Percentiles rank a stretch among this genome's conserved stretches.
Conservation (phyloP, 768 basidiomycete species). For the Tricholoma sp. region DNA sequence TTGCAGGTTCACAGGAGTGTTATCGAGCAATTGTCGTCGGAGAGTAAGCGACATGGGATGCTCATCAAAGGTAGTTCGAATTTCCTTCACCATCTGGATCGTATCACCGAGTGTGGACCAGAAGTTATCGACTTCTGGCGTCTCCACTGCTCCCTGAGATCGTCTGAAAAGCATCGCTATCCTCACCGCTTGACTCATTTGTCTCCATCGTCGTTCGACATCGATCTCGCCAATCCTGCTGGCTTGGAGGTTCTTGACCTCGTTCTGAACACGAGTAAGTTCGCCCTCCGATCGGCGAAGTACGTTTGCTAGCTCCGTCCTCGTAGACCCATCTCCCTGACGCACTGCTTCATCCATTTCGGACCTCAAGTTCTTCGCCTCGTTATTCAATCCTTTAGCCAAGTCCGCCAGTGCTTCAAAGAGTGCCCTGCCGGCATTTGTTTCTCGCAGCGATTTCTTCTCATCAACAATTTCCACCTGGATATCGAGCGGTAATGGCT, state of each 20-base stretch:
- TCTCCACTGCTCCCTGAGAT: not conserved
- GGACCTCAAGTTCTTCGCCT: not conserved
- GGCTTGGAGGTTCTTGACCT: not conserved
- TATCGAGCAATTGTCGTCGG: not conserved
- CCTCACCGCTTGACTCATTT: not conserved
- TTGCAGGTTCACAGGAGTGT: not conserved
- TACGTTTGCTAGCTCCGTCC: not conserved
- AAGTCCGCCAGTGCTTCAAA: not conserved
- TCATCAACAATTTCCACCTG: constrained; percentile 15
- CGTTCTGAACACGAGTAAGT: not conserved
- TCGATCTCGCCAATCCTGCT: not conserved
- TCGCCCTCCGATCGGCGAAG: not conserved
- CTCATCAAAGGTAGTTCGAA: not conserved
- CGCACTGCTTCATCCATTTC: not conserved
- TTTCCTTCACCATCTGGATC: not conserved
- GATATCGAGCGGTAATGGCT: constrained; percentile 10
- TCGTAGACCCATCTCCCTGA: not conserved
- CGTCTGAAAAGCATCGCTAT: not conserved
- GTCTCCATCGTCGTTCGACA: not conserved
- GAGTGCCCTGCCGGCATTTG: constrained; percentile 6
- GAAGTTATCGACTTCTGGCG: not conserved
- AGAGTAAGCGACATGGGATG: not conserved
- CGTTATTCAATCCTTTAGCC: not conserved
- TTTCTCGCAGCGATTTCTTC: constrained; percentile 10
- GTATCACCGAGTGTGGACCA: not conserved